Evolutionary conservation across 345 rosid genomes (phyloP).

Genomic region (Salix arbutifolia): DNA sequence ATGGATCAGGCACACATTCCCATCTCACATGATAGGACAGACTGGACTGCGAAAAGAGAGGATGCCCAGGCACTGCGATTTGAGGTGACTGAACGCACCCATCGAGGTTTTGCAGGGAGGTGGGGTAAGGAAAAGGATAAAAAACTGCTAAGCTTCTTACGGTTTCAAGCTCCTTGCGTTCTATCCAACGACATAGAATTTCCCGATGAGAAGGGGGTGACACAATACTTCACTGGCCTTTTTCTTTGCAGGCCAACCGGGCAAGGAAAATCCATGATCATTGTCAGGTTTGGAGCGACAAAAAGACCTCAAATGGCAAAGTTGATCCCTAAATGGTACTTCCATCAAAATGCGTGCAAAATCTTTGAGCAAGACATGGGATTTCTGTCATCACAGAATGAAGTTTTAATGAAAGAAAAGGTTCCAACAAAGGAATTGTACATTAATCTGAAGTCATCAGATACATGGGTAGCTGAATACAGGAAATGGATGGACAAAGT

Average conservation of each 20-base stretch:
- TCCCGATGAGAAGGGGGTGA: slow-evolving; percentile 56
- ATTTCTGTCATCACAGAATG: slow-evolving; percentile 82
- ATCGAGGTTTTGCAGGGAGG: slow-evolving; percentile 82
- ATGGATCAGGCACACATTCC: slow-evolving; percentile 99
- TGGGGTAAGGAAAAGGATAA: slow-evolving; percentile 78
- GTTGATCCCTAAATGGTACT: slow-evolving; percentile 71
- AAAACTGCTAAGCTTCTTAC: slow-evolving; percentile 42
- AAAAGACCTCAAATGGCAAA: slow-evolving; percentile 46
- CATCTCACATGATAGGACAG: slow-evolving; percentile 88
- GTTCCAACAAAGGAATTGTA: slow-evolving; percentile 81
- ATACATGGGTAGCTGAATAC: slow-evolving; percentile 87
- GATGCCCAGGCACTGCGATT: slow-evolving; percentile 79
- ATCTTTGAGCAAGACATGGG: slow-evolving; percentile 98
- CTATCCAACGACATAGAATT: slow-evolving; percentile 68
- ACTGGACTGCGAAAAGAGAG: slow-evolving; percentile 77
- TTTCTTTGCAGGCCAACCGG: slow-evolving; percentile 95
- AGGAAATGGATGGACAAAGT: slow-evolving; percentile 98
- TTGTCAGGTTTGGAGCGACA: slow-evolving; percentile 78
- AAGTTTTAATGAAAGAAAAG: slow-evolving; percentile 69
- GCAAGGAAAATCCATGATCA: slow-evolving; percentile 94
- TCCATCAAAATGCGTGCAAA: slow-evolving; percentile 81
- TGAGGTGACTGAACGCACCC: slow-evolving; percentile 62
- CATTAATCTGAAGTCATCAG: slow-evolving; percentile 69
- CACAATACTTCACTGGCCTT: slow-evolving; percentile 64
- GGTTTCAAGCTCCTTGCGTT: slow-evolving; percentile 81